phyloP scores from a whole-genome alignment of 208 protist genomes.

The Phytomonas francai region DNA sequence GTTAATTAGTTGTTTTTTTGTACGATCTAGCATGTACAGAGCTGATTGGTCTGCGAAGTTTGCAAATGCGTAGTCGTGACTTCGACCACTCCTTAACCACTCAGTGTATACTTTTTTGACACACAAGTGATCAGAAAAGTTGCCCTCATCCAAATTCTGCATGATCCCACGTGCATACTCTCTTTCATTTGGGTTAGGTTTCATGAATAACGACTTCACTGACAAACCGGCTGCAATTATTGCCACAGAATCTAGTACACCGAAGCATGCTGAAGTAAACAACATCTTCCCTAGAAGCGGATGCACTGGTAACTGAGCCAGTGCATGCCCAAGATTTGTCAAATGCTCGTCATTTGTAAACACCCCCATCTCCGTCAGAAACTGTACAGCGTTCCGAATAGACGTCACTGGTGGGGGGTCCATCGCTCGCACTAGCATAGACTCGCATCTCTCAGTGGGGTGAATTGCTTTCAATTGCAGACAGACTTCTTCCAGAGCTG shows the following conservation, averaged over 20 bases:
- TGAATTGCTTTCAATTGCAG: conserved; percentile 84
- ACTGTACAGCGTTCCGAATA: conserved; percentile 54
- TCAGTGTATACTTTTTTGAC: conserved; percentile 53
- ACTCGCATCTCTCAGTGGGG: conserved; percentile 60
- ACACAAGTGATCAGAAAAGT: conserved; percentile 73
- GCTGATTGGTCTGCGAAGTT: conserved; percentile 69
- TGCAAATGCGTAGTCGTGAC: conserved; percentile 42
- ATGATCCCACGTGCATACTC: conserved; percentile 26
- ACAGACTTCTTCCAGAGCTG: conserved; percentile 82
- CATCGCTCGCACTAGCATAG: conserved; percentile 73
- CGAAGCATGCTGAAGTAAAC: conserved; percentile 79
- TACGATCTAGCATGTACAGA: conserved; percentile 72
- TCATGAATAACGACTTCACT: conserved; percentile 75
- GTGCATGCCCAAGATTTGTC: conserved; percentile 68
- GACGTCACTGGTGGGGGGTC: conserved; percentile 52
- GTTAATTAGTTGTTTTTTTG: conserved; percentile 66
- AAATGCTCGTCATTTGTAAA: conserved; percentile 68
- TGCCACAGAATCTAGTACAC: conserved; percentile 79
- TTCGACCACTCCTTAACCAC: conserved; percentile 60
- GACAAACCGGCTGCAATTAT: conserved; percentile 83
- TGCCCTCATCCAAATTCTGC: conserved; percentile 40
- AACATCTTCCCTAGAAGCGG: conserved; percentile 90
- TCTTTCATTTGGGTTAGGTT: conserved; percentile 51
- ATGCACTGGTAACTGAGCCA: conserved; percentile 81
- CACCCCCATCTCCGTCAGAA: conserved; percentile 81